A percentile compares a stretch with the other conserved stretches of the same genome.
Conservation (phyloP, 192 early-diverging fungal genomes). For the Backusella mclennaniae region DNA sequence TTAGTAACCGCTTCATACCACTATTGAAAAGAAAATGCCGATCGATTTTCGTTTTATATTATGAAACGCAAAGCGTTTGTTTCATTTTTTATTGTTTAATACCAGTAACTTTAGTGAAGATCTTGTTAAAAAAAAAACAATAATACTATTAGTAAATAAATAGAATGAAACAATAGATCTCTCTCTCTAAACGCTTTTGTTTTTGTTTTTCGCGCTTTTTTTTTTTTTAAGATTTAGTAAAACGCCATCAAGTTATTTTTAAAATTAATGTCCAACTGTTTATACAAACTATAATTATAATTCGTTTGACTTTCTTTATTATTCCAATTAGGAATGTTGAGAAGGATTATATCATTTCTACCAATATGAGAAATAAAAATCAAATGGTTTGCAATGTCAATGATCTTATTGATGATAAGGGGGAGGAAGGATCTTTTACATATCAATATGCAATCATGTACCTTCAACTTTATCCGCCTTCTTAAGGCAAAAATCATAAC, state of each 20-base stretch:
- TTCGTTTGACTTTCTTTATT: not conserved
- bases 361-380: no score
- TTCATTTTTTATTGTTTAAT: not conserved
- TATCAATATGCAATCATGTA: not conserved
- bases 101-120: not conserved
- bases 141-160: not conserved
- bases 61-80: not conserved
- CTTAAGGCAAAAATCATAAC: not conserved
- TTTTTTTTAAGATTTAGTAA: not conserved
- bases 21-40: not conserved
- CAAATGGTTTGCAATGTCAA: no score
- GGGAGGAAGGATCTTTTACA: no score
- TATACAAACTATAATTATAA: not conserved
- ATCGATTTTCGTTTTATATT: not conserved
- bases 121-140: not conserved
- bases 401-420: no score
- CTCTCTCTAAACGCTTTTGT: not conserved
- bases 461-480: not conserved
- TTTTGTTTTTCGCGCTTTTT: no score
- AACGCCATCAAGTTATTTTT: not conserved
- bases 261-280: not conserved
- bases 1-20: not conserved
- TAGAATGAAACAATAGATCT: not conserved
- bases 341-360: not conserved
- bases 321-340: not conserved